Evolutionary conservation across 495 filamentous ascomycete species (phyloP).

Genomic region (Neurospora tetraspora): DNA sequence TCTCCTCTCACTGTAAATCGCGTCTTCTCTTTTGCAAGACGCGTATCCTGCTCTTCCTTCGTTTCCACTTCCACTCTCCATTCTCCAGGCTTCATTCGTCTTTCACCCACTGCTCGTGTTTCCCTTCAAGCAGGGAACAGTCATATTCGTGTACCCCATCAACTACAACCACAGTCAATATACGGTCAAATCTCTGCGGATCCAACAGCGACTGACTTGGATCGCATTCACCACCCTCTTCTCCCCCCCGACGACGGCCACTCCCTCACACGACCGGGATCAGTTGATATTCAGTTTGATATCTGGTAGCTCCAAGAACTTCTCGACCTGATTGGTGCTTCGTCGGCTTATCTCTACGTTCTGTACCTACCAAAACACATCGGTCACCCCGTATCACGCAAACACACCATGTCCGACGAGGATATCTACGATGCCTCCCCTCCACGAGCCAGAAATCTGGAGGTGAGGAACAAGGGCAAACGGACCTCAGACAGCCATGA

Average conservation of each 20-base stretch:
- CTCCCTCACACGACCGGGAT: neutral
- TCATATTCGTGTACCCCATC: neutral
- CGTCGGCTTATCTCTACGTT: neutral
- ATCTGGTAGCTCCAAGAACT: neutral
- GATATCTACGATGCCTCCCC: neutral
- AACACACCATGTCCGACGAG: neutral
- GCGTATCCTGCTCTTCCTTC: neutral
- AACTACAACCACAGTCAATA: neutral
- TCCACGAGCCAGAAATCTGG: neutral
- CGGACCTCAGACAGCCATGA: constrained; percentile 39
- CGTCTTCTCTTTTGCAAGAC: neutral
- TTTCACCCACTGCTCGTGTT: neutral
- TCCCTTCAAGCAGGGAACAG: neutral
- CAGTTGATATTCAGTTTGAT: neutral
- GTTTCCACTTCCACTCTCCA: neutral
- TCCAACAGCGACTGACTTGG: neutral
- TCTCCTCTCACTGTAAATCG: neutral
- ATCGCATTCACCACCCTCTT: neutral
- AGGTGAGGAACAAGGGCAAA: constrained; percentile 33
- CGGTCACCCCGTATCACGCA: neutral
- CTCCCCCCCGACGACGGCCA: neutral
- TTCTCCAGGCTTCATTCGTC: neutral
- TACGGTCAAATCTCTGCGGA: neutral
- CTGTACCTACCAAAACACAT: neutral
- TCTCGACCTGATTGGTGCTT: neutral